Percentiles rank a stretch among this genome's conserved stretches.
Conservation (phyloP, 768 basidiomycete genomes). For the Boletus huronensis region DNA sequence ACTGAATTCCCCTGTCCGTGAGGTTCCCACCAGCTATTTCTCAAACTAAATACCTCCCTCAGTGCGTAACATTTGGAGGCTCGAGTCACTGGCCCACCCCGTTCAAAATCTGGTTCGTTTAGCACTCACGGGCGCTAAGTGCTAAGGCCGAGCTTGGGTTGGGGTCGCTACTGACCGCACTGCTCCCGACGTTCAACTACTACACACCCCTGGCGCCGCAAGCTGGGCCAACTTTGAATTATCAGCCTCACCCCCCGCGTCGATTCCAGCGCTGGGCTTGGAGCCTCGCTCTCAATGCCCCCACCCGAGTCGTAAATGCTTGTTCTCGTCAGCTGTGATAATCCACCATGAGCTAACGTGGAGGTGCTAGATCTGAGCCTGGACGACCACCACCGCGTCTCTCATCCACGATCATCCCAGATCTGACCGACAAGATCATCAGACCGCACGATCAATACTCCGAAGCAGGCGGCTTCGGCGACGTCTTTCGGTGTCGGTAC, state of each 20-base stretch:
- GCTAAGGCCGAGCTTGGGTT: neutral
- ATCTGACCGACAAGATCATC: neutral
- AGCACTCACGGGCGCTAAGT: too few relatives aligned
- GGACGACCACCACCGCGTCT: neutral
- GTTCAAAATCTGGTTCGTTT: neutral
- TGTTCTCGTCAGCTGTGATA: too few relatives aligned
- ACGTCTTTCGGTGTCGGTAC: conserved; percentile 4
- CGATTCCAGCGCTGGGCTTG: neutral
- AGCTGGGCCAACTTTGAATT: neutral
- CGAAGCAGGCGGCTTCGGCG: conserved; percentile 4
- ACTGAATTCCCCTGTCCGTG: too few relatives aligned
- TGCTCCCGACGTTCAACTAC: neutral
- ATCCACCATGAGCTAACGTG: neutral
- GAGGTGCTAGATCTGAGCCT: neutral
- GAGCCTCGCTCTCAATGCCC: neutral
- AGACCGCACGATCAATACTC: neutral
- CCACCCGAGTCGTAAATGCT: neutral
- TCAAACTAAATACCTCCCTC: too few relatives aligned
- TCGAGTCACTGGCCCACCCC: too few relatives aligned
- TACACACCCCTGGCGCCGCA: too few relatives aligned
- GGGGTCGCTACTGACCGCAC: neutral
- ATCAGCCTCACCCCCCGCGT: neutral
- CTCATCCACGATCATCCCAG: neutral
- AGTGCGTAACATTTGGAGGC: too few relatives aligned
- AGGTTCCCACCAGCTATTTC: too few relatives aligned